Conservation (phyloP, 352 stramenopile genomes). For the Phytophthora melonis region DNA sequence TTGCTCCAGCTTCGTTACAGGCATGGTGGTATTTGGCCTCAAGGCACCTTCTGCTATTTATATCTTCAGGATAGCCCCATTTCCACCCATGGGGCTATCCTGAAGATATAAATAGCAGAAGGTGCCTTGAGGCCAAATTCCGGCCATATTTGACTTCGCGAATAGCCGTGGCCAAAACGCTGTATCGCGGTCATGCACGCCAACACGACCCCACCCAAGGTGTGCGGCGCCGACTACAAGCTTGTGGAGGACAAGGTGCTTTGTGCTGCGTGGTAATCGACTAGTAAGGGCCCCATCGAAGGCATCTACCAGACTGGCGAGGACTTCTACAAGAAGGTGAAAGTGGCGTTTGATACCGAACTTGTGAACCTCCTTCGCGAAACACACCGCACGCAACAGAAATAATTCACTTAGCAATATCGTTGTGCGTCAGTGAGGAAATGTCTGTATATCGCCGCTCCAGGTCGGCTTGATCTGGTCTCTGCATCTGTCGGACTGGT, state of each 20-base stretch:
- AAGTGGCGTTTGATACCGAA: neutral
- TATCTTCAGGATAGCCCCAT: neutral
- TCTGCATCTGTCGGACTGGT: too few relatives aligned
- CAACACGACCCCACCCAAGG: neutral
- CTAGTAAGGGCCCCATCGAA: neutral
- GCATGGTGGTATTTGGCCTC: neutral
- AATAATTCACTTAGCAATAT: too few relatives aligned
- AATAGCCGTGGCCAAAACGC: neutral
- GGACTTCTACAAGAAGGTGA: constrained; percentile 11
- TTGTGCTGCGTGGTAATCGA: neutral
- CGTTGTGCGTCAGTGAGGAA: too few relatives aligned
- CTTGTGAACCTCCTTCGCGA: neutral
- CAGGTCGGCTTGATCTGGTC: too few relatives aligned
- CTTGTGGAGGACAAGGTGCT: neutral
- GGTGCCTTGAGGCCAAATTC: neutral
- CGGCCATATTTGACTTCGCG: neutral
- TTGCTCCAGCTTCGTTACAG: too few relatives aligned
- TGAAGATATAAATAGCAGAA: neutral
- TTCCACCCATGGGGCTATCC: neutral
- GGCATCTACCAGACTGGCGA: constrained; percentile 10
- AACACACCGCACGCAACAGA: neutral
- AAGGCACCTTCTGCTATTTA: neutral
- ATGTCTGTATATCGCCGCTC: too few relatives aligned
- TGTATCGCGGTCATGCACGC: neutral
- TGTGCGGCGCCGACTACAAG: neutral